A percentile compares a stretch with the other conserved stretches of the same genome.
phyloP scores from a whole-genome alignment of 2,329 filamentous ascomycete genomes.

The Rugonectria rugulosa region DNA sequence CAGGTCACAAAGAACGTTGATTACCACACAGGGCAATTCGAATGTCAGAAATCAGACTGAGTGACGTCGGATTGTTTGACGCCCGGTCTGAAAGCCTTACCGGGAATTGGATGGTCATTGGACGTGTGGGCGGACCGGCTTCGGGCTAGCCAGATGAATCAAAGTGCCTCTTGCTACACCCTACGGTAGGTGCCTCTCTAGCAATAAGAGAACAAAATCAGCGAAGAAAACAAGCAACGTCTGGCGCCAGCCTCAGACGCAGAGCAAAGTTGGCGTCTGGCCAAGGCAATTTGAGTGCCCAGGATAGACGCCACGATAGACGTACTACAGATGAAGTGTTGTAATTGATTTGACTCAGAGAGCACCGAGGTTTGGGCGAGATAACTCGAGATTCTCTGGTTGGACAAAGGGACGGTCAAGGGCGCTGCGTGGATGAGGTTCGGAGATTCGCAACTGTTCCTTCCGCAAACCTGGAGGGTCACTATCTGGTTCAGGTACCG shows the following conservation, averaged over 20 bases:
- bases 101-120: slow-evolving; percentile 18
- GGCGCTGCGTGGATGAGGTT: background rate
- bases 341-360: background rate
- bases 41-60: background rate
- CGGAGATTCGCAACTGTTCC: slow-evolving; percentile 3
- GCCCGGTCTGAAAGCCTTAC: background rate
- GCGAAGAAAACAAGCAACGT: too few relatives aligned
- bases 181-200: too few relatives aligned
- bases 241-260: too few relatives aligned
- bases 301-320: too few relatives aligned
- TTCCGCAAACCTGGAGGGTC: too few relatives aligned
- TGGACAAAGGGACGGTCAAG: background rate
- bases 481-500: too few relatives aligned
- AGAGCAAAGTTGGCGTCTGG: too few relatives aligned
- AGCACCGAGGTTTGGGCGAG: too few relatives aligned
- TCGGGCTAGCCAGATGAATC: background rate
- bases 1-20: background rate
- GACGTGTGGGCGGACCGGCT: background rate
- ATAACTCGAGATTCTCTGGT: slow-evolving; percentile 2
- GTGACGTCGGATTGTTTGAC: background rate
- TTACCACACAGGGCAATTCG: background rate
- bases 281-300: too few relatives aligned
- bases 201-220: too few relatives aligned
- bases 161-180: background rate
- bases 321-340: background rate